Conservation (phyloP, 1,284 basidiomycete genomes). For the Apiotrichum sp. region DNA sequence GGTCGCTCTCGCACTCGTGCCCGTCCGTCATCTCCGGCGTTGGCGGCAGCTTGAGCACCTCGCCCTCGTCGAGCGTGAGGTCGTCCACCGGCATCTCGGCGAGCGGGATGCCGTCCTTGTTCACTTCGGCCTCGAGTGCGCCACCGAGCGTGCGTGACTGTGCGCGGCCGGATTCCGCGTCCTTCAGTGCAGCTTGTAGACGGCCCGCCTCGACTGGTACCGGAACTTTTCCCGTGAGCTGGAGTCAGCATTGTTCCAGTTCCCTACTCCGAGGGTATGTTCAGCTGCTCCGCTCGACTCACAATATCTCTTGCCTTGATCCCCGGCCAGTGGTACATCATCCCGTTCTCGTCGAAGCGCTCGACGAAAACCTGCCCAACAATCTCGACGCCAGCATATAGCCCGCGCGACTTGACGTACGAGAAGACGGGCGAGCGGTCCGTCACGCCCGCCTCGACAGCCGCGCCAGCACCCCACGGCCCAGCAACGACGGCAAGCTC, state of each 20-base stretch:
- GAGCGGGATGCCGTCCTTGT: constrained; percentile 10
- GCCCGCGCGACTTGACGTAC: constrained; percentile 46
- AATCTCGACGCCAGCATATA: constrained; percentile 50
- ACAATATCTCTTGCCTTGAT: constrained; percentile 48
- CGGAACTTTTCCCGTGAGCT: constrained; percentile 47
- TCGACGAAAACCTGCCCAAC: constrained; percentile 50
- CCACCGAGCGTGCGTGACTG: constrained; percentile 43
- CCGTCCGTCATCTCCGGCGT: constrained; percentile 45
- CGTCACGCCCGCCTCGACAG: constrained; percentile 46
- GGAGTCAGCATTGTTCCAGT: background rate
- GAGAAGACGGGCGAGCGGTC: constrained; percentile 47
- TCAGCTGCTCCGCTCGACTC: constrained; percentile 11
- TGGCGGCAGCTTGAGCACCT: constrained; percentile 49
- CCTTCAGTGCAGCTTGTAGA: constrained; percentile 48
- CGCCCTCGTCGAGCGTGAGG: constrained; percentile 37
- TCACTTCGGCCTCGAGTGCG: constrained; percentile 33
- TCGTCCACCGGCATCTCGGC: background rate
- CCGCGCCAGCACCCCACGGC: constrained; percentile 51
- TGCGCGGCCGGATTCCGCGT: constrained; percentile 52
- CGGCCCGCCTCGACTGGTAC: constrained; percentile 48
- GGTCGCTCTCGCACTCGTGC: constrained; percentile 38
- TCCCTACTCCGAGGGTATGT: too few relatives aligned
- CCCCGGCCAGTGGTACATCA: constrained; percentile 47
- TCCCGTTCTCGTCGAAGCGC: constrained; percentile 46
- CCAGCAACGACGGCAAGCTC: constrained; percentile 53